phyloP scores from a whole-genome alignment of 176 grass and related monocot species.

The Musa acuminata region DNA sequence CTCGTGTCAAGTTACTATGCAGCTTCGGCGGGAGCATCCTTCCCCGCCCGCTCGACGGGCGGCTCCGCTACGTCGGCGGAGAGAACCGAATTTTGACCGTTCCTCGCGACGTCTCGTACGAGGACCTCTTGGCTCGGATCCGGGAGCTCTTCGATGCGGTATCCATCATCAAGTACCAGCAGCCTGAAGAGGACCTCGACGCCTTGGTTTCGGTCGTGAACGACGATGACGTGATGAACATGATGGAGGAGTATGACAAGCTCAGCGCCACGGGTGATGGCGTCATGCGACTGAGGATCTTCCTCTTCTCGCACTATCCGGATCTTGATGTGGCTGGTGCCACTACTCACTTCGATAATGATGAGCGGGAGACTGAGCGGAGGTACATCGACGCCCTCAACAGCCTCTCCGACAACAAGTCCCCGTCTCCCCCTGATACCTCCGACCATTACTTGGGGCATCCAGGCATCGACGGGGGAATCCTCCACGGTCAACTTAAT shows the following conservation, averaged over 20 bases:
- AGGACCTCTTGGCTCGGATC: constrained; percentile 49
- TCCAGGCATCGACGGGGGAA: constrained; percentile 35
- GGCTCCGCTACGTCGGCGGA: constrained; percentile 67
- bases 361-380: constrained; percentile 67
- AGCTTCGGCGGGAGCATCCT: constrained; percentile 92
- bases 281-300: constrained; percentile 66
- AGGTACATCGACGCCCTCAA: constrained; percentile 92
- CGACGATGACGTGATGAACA: constrained; percentile 89
- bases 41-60: constrained; percentile 64
- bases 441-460: constrained; percentile 53
- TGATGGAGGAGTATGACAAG: constrained; percentile 99
- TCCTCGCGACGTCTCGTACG: constrained; percentile 37
- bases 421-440: constrained; percentile 38
- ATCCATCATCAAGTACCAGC: constrained; percentile 89
- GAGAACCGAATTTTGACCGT: constrained; percentile 76
- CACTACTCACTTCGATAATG: constrained; percentile 33
- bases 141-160: constrained; percentile 63
- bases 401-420: constrained; percentile 49
- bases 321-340: constrained; percentile 42
- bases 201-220: constrained; percentile 86
- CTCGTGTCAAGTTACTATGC: constrained; percentile 71
- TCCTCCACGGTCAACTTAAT: constrained; percentile 40
- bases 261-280: constrained; percentile 46
- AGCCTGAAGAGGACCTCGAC: constrained; percentile 88
- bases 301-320: constrained; percentile 63